Evolutionary conservation across 371 early-diverging fungal genomes (phyloP).

Genomic region (Caulochytrium protostelioides): DNA sequence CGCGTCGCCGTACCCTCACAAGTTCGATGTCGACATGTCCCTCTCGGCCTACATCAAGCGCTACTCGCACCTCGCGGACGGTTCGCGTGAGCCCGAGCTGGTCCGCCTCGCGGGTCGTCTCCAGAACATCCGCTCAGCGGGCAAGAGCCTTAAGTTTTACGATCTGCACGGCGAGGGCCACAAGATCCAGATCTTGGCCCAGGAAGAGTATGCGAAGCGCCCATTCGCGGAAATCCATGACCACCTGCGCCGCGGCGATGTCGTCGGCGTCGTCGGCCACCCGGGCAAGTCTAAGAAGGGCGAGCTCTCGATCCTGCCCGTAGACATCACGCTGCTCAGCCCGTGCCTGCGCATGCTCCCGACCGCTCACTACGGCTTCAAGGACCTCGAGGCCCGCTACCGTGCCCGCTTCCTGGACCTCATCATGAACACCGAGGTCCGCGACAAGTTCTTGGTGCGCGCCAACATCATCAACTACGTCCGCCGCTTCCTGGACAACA

Average conservation of each 20-base stretch:
- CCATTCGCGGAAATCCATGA: slow-evolving; percentile 64
- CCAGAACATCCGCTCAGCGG: slow-evolving; percentile 45
- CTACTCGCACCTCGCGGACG: slow-evolving; percentile 45
- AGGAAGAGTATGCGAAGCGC: slow-evolving; percentile 44
- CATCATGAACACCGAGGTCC: slow-evolving; percentile 91
- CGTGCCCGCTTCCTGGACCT: slow-evolving; percentile 98
- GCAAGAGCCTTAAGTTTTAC: slow-evolving; percentile 81
- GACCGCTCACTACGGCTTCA: slow-evolving; percentile 87
- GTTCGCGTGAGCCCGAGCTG: slow-evolving; percentile 44
- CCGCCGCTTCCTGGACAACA: slow-evolving; percentile 79
- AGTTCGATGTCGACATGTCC: slow-evolving; percentile 76
- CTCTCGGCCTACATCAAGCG: slow-evolving; percentile 67
- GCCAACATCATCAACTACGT: slow-evolving; percentile 85
- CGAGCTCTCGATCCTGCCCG: slow-evolving; percentile 90
- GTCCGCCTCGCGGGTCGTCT: slow-evolving; percentile 52
- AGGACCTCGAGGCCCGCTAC: slow-evolving; percentile 82
- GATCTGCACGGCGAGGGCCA: slow-evolving; percentile 83
- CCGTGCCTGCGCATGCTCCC: slow-evolving; percentile 97
- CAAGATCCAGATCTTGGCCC: slow-evolving; percentile 82
- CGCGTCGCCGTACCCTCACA: slow-evolving; percentile 92
- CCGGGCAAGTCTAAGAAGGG: slow-evolving; percentile 89
- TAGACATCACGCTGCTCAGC: slow-evolving; percentile 61
- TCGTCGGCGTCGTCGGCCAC: slow-evolving; percentile 86
- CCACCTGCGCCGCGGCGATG: slow-evolving; percentile 85
- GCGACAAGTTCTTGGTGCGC: slow-evolving; percentile 80